phyloP scores from a whole-genome alignment of 73 alveolate genomes.

The Paramecium pentaurelia region DNA sequence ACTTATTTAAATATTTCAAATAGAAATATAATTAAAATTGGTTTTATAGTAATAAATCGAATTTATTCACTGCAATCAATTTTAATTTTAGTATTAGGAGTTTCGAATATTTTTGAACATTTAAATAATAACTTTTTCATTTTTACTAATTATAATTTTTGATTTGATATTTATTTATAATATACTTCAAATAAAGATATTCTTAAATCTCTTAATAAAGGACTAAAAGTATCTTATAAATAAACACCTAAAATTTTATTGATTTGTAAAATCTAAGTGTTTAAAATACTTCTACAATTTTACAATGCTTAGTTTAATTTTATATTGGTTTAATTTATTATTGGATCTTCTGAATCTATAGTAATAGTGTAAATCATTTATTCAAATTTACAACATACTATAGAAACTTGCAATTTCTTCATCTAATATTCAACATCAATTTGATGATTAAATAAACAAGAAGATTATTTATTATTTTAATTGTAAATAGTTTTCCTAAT shows the following conservation, averaged over 20 bases:
- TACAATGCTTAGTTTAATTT: background rate
- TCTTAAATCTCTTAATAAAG: background rate
- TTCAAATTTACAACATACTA: background rate
- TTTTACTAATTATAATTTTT: background rate
- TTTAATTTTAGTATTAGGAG: background rate
- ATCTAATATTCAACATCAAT: background rate
- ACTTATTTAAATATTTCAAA: background rate
- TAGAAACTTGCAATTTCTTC: background rate
- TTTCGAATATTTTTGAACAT: background rate
- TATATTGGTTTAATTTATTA: background rate
- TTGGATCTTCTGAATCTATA: background rate
- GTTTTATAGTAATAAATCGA: background rate
- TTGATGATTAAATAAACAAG: background rate
- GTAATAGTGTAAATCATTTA: background rate
- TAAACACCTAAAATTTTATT: background rate
- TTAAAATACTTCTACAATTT: background rate
- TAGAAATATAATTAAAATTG: background rate
- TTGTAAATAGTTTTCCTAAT: background rate
- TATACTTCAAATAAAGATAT: background rate
- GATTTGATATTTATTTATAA: background rate
- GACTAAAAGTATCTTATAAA: background rate
- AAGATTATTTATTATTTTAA: background rate
- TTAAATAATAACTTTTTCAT: background rate
- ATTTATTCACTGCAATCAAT: background rate
- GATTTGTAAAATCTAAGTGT: background rate